Base-by-base conservation (phyloP, 345 rosid genomes). In the Gossypium arboreum region DNA sequence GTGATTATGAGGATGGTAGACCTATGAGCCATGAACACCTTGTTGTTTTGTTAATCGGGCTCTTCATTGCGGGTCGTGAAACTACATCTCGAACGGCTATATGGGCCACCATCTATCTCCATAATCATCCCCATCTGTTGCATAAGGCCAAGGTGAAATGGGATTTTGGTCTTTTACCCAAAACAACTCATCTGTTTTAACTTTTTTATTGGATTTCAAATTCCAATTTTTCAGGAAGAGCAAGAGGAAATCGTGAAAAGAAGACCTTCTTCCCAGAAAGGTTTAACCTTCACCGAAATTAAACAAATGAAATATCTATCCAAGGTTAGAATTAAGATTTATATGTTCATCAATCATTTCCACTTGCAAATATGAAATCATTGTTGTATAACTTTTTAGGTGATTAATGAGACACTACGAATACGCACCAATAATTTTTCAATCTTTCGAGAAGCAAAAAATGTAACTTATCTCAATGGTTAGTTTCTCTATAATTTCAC, bases 241-340 rank as follows among this genome's bases (percentile, higher is more conserved):
- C 88, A 83, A 77, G 82, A 81, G 27, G 80, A 68, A 63, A 78
- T 84, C 3, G 13, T 76, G 13, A 64, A 73, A 58, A 75, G 72
- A 43, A 83, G 83, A 74, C 70, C 77, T 12, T 20, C 22, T 20
- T 16, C 75, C 0, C 85, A 81, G 39, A 76, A 80, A 43, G 81
- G 79, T 44, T 55, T 83, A 73, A 79, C 78, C 15, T 76, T 79
- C 20, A 72, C 68, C 29, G 86, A 84, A 78, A 59, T 78, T 39
- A 80, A 80, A 78, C 81, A 84, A 51, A 83, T 87, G 86, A 69
- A 81, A n/a, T 86, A 83, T 73, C 81, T 84, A 62, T 76, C 71
- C 9, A 83, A 83, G 88, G 86, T 83, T 17, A 54, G 2, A 34
- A 34, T 34, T 4, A 34, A 34, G 7, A 34, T 34, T 34, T 34